A percentile compares a stretch with the other conserved stretches of the same genome.
Evolutionary conservation across 352 stramenopile species (phyloP).

Genomic region (Phytophthora pseudosyringae): DNA sequence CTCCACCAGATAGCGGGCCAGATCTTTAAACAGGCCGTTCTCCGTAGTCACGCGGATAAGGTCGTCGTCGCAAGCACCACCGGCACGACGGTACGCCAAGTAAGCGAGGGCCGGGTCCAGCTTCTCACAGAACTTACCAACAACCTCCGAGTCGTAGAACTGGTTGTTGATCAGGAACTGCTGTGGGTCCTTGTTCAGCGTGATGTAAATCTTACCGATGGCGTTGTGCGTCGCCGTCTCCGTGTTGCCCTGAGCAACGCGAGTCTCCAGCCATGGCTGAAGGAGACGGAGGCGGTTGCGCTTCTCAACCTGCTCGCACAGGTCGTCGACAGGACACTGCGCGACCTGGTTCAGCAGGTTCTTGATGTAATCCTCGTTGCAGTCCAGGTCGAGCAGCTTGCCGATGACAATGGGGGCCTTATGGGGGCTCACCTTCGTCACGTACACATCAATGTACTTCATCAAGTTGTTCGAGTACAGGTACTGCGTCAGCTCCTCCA

Average conservation of each 20-base stretch:
- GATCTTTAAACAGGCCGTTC: slow-evolving; percentile 99
- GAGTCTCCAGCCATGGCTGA: slow-evolving; percentile 99
- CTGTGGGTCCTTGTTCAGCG: slow-evolving; percentile 99
- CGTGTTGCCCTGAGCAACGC: slow-evolving; percentile 98
- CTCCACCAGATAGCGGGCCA: slow-evolving; percentile 99
- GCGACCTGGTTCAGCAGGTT: slow-evolving; percentile 98
- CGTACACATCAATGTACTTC: slow-evolving; percentile 99
- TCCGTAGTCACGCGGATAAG: slow-evolving; percentile 99
- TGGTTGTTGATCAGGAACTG: slow-evolving; percentile 99
- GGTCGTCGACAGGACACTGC: slow-evolving; percentile 96
- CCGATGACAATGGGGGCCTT: slow-evolving; percentile 99
- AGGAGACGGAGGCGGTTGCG: slow-evolving; percentile 99
- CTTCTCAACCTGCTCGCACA: slow-evolving; percentile 99
- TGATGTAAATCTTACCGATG: slow-evolving; percentile 99
- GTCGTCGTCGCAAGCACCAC: slow-evolving; percentile 98
- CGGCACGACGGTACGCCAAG: slow-evolving; percentile 98
- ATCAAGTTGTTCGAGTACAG: slow-evolving; percentile 99
- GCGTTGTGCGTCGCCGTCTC: slow-evolving; percentile 99
- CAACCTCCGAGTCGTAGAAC: slow-evolving; percentile 99
- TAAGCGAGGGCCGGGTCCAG: slow-evolving; percentile 99
- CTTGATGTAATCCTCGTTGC: slow-evolving; percentile 99
- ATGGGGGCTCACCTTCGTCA: slow-evolving; percentile 96
- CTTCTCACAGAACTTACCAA: slow-evolving; percentile 99
- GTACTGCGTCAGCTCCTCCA: slow-evolving; percentile 99
- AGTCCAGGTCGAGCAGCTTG: slow-evolving; percentile 98